Evolutionary conservation across 129 eudicot genomes (phyloP), one percentile per base, ranked within the genome.

Genomic region (Arctium lappa): DNA sequence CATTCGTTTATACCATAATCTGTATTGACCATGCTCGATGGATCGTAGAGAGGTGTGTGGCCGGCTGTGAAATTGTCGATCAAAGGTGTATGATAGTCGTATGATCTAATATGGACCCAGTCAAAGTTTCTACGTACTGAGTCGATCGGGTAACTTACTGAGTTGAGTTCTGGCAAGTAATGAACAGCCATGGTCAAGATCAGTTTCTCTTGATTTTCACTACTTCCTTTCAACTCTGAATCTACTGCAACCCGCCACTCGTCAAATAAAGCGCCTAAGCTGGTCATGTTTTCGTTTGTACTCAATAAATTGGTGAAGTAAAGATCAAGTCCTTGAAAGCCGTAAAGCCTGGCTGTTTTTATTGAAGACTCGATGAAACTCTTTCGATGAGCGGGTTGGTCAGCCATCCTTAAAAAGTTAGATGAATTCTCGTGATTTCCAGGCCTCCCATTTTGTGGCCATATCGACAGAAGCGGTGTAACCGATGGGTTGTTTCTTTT

Each of bases 71-170:
- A 39, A 5, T 75, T 33, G 0, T 37, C 31, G 0, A 39, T 30
- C 69, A 82, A 66, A 8, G 80, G 73, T 1, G 92, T 91, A 12
- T 32, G 89, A 63, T 83, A 90, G 76, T 89, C 94, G 53, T 88
- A 92, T 3, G 94, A 89, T 85, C 88, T 86, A 6, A 90, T 71
- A 37, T 89, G 87, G 38, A 92, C 87, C 92, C 92, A 92, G 39
- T 92, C 97, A 7, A 92, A 75, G 69, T 40, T 88, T 12, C 68
- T 79, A 7, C 84, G 11, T 62, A 92, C 78, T 6, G 87, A 63
- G 73, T 80, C 81, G 4, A 70, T 48, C 1, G 97, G 94, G 80
- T 88, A 90, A 15, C 40, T 74, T 10, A 80, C 30, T 1, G 82
- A 85, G 69, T 90, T 75, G 5, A 89, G 81, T 1, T 31, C 62